Base-by-base conservation (phyloP, 2,329 filamentous ascomycete species). In the Coniochaeta sp. region DNA sequence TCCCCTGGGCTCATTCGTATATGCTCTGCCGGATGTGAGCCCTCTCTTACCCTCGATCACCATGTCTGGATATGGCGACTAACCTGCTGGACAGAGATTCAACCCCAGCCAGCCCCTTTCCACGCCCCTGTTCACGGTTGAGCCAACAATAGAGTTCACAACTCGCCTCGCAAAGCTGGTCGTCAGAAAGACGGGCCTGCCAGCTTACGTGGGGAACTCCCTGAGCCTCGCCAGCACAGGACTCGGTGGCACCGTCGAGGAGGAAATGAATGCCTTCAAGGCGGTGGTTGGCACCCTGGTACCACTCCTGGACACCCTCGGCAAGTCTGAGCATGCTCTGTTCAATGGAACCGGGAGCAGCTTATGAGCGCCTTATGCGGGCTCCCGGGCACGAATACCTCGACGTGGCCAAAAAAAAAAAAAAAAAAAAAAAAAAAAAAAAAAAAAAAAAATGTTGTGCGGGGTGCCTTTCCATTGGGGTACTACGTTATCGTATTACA, bases 131-230 rank as follows among this genome's bases (percentile, higher is more conserved):
- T 96, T 90, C 73, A 84, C 85, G 0, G 84, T 88, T 32, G 86
- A 91, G 68, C 79, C 84, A 5, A 93, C 89, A 9, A 74, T 96
- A 55, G 95, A 98, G 72, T 96, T 97, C 71, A 89, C 93, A 1
- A 90, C 87, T 1, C 85, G 95, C 6, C 76, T 97, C 62, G 91
- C 95, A 1, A 95, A 90, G 72, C 81, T 96, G 2, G 75, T 98
- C 16, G 90, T 89, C n/a, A 84, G 86, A 59, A 88, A 85, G 66
- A 83, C 87, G 30, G 78, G 81, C 34, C 83, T 86, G 63, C 92
- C 92, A 0, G 87, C 90, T n/a, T 98, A 97, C 72, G 90, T 98
- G 19, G 90, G 90, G 24, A 96, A 90, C 70, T 96, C 92, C 36
- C 86, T 96, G 68, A 91, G 88, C 65, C 86, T 97, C 64, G 83